phyloP scores from a whole-genome alignment of 192 early-diverging fungal species.

The Backusella liffmaniae region DNA sequence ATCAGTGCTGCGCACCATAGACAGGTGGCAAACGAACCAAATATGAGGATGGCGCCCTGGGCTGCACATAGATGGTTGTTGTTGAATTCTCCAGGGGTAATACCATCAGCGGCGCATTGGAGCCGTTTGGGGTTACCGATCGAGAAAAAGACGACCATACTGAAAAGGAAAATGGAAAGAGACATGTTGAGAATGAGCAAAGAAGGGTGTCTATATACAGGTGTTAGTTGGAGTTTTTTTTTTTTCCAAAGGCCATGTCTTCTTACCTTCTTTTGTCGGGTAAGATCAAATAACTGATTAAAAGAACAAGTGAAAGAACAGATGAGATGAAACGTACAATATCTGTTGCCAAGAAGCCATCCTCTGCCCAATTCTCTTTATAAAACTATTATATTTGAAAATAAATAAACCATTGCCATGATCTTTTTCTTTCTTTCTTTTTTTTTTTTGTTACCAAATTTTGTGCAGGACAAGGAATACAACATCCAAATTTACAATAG shows the following conservation, averaged over 20 bases:
- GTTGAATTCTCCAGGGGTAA: conserved; percentile 36
- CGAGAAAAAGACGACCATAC: conserved; percentile 44
- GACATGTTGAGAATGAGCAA: conserved; percentile 48
- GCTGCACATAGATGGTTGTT: conserved; percentile 50
- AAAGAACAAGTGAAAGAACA: conserved; percentile 36
- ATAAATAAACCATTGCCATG: no score
- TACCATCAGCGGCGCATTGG: conserved; percentile 39
- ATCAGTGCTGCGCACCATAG: conserved; percentile 45
- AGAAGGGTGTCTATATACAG: conserved; percentile 37
- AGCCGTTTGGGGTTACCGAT: conserved; percentile 39
- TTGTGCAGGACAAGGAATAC: conserved; percentile 54
- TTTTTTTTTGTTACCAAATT: conserved; percentile 25
- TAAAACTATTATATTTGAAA: conserved; percentile 34
- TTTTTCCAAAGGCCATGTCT: background rate
- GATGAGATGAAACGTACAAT: conserved; percentile 45
- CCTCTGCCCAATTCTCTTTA: conserved; percentile 35
- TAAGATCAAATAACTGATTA: conserved; percentile 47
- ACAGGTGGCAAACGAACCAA: conserved; percentile 40
- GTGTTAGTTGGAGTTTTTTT: background rate
- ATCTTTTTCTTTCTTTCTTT: no score
- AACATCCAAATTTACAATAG: conserved; percentile 47
- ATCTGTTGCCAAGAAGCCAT: conserved; percentile 44
- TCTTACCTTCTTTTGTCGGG: conserved; percentile 46
- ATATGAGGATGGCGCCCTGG: conserved; percentile 51
- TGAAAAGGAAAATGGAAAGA: conserved; percentile 49